Base-by-base conservation (phyloP, 495 filamentous ascomycete species). In the Penicillium longicatenatum region DNA sequence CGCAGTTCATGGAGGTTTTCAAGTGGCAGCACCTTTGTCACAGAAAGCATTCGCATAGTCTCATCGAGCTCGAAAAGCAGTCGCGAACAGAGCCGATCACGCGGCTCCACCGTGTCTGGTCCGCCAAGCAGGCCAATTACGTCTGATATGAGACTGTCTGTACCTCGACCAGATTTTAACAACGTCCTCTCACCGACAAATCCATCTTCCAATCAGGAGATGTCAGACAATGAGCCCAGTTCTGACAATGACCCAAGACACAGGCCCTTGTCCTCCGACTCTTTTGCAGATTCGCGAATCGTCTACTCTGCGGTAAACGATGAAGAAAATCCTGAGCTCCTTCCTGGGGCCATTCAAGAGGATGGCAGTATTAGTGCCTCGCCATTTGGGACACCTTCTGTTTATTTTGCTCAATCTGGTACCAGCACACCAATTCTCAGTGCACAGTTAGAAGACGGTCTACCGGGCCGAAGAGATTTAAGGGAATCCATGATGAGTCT, bases 401-500 rank as follows among this genome's bases (percentile, higher is more conserved):
- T 45, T 46, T 47, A 55, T 29, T 60, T 60, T 47, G 29, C 45
- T 55, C 52, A 39, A 47, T 60, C 58, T 19, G 58, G 58, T 30
- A 46, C 58, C 46, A 60, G 58, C 58, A 60, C 58, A 39, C 58
- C 58, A 41, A 37, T 50, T 55, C 57, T 17, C 52, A 69, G 73
- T 42, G 81, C 82, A 60, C 68, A 65, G 49, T 77, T 84, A 6
- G 57, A 79, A 14, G 84, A 83, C 22, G 81, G 81, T 1, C 75
- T 81, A 41, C 70, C 70, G 33, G 58, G 64, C 14, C 72, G 74
- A 45, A 68, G 76, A 19, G 67, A 71, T 51, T 77, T 74, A 54
- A 70, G 64, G 39, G 63, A 70, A 30, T 79, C 84, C 69, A 68
- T 86, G 63, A 74, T 79, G 22, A 78, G 75, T 1, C 77, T 81